A percentile compares a stretch with the other conserved stretches of the same genome.
Conservation (phyloP, 225 moss, liverwort and hornwort species). For the Sphagnum contortum region DNA sequence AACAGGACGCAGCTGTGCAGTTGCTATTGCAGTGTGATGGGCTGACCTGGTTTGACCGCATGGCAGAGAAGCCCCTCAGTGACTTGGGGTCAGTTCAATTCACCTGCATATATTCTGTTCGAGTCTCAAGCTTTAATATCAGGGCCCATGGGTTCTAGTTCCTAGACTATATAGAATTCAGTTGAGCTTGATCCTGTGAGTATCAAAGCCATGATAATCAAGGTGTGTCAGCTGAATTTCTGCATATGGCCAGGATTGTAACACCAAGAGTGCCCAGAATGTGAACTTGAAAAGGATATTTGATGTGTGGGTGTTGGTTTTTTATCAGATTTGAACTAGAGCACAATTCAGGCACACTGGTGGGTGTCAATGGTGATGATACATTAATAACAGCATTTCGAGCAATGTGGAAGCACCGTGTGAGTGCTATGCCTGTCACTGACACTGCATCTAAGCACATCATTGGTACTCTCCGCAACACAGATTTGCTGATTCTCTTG, state of each 20-base stretch:
- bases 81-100: constrained; percentile 24
- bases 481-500: constrained; percentile 45
- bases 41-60: constrained; percentile 50
- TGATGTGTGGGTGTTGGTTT: not conserved
- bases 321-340: constrained; percentile 30
- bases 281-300: too few relatives aligned
- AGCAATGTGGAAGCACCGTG: constrained; percentile 61
- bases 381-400: constrained; percentile 36
- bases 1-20: constrained; percentile 42
- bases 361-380: constrained; percentile 37
- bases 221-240: too few relatives aligned
- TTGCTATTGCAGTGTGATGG: constrained; percentile 53
- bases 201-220: too few relatives aligned
- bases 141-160: too few relatives aligned
- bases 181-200: too few relatives aligned
- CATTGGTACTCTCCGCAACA: constrained; percentile 51
- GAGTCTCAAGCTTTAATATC: too few relatives aligned
- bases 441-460: constrained; percentile 35
- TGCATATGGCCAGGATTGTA: too few relatives aligned
- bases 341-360: constrained; percentile 32
- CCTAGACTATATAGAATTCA: too few relatives aligned
- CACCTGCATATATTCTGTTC: not conserved
- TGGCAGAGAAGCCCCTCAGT: constrained; percentile 30
- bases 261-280: too few relatives aligned
- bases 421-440: constrained; percentile 54